phyloP scores from a whole-genome alignment of 2,329 filamentous ascomycete genomes.

The Aspergillus sp. region DNA sequence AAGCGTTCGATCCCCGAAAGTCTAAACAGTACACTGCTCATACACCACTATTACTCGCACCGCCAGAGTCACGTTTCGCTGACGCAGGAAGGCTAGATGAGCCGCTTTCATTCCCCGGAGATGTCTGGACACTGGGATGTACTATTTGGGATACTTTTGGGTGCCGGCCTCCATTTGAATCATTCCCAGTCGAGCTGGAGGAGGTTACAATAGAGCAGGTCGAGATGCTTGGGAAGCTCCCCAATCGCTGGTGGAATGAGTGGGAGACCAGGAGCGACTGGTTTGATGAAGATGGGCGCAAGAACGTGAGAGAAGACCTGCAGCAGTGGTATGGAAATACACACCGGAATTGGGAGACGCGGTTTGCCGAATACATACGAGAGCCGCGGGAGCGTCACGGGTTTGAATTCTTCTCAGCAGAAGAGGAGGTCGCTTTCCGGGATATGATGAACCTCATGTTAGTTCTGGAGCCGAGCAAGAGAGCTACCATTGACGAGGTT shows the following conservation, averaged over 20 bases:
- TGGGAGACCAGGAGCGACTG: slow-evolving; percentile 21
- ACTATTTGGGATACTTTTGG: slow-evolving; percentile 36
- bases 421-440: slow-evolving; percentile 15
- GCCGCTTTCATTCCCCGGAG: slow-evolving; percentile 31
- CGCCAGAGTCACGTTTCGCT: slow-evolving; percentile 34
- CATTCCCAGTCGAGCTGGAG: slow-evolving; percentile 19
- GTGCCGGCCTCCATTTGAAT: slow-evolving; percentile 22
- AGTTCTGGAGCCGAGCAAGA: slow-evolving; percentile 16
- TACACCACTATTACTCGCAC: slow-evolving; percentile 20
- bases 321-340: slow-evolving; percentile 3
- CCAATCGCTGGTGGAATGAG: slow-evolving; percentile 21
- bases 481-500: slow-evolving; percentile 18
- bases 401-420: slow-evolving; percentile 3
- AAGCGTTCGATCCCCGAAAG: slow-evolving; percentile 18
- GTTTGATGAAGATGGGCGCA: slow-evolving; percentile 24
- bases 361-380: slow-evolving; percentile 13
- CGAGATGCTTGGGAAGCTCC: slow-evolving; percentile 26
- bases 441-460: slow-evolving; percentile 20
- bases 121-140: slow-evolving; percentile 29
- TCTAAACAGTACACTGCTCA: slow-evolving; percentile 11
- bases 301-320: slow-evolving; percentile 8
- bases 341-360: slow-evolving; percentile 3
- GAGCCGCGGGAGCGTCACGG: not conserved
- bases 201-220: slow-evolving; percentile 26
- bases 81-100: not conserved